Evolutionary conservation across 2,329 filamentous ascomycete genomes (phyloP), one percentile per base, ranked within the genome.

Genomic region (Thermothelomyces thermophilus): DNA sequence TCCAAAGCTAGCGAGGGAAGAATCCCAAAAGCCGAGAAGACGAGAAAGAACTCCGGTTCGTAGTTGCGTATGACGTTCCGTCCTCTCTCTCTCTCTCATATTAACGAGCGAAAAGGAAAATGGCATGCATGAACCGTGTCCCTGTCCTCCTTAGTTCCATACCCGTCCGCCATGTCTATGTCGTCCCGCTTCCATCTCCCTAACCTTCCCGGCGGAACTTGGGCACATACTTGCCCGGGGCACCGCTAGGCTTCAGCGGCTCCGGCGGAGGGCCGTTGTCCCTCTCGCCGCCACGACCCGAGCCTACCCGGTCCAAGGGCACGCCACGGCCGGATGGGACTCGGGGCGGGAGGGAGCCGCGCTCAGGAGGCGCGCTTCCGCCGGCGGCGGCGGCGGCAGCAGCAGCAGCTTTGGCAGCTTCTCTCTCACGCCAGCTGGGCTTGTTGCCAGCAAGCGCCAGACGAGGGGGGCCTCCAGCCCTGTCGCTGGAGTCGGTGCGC

Each of bases 171-270:
- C 17, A 36, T n/a, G 3, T 35, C 33, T 35, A 35, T 16, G 13
- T 35, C 6, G 6, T 2, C 13, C 33, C 33, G 13, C 16, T 14
- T 37, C 26, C 11, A 8, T 22, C 19, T n/a, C 39, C 39, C 36
- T 56, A 56, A 45, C 30, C 52, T 17, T 55, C 60, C 22, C 62
- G 60, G 35, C 57, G 57, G 51, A 55, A 65, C 59, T 59, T 69
- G 46, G 80, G 80, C 61, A 83, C 76, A 68, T 75, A 84, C 66
- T 81, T 83, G 59, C 79, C 79, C 40, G 75, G 61, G 24, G 67
- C 71, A 36, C 79, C 75, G 36, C 74, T 73, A 14, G 79, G 66
- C 61, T 74, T 75, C 52, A 80, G 68, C 41, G 71, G 58, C 67
- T 81, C 77, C 41, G 73, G 64, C 44, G 72, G 62, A 8, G 73